Base-by-base conservation (phyloP, 371 early-diverging fungal genomes). In the Mortierella polycephala region DNA sequence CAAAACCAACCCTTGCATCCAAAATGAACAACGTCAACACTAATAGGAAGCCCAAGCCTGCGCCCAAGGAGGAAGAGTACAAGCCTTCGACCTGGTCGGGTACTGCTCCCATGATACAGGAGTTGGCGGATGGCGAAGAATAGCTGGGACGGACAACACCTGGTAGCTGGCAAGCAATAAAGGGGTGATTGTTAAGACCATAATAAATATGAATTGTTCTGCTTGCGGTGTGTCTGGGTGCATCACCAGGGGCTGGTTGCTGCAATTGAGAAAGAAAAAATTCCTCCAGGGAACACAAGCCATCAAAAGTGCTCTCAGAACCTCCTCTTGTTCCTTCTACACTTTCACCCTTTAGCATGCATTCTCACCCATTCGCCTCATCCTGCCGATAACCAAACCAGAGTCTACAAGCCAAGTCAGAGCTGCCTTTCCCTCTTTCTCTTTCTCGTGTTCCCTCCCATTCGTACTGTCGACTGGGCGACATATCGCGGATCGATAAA, bases 31-130 rank as follows among this genome's bases (percentile, higher is more conserved):
- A 45, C 47, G 39, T 42, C 6, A 71, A 18, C 46, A 16, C 45
- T 23, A 65, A 50, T 40, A 54, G 51, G 56, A 62, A 66, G 67
- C 68, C 67, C 47, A 67, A 67, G 56, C 16, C 59, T 18, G 21
- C 51, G 49, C 39, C 52, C 30, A 49, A 41, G 45, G 66, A 64
- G 46, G 69, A 60, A 20, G 75, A 69, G 49, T 63, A 69, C 54
- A 45, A 53, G 6, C 49, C 67, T 9, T 67, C 69, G 18, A 64
- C 58, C 52, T 71, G 71, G 72, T 71, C 71, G 1, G 70, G 68
- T 47, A 67, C 67, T 39, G 71, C 71, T 16, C 72, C 79, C 62
- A 77, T 68, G 73, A 79, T 79, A 53, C 68, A 68, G 49, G 79
- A 79, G 53, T 45, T 79, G 46, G 65, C 60, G 14, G 79, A 79